Evolutionary conservation across 768 basidiomycete species (phyloP), one percentile per base, ranked within the genome.

Genomic region (Fibroporia radiculosa): DNA sequence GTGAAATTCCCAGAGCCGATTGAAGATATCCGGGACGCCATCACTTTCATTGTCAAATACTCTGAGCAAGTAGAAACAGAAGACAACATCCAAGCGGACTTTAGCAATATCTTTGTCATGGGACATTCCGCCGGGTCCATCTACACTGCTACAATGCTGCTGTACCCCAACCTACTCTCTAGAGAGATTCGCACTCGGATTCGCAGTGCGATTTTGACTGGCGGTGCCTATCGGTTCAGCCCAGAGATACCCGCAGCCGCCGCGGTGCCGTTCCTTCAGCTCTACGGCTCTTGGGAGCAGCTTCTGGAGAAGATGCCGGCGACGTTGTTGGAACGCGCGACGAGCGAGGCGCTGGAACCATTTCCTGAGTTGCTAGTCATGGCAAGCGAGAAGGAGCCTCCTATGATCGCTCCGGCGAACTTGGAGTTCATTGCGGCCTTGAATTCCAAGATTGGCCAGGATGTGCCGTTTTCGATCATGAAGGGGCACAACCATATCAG

Each of bases 401-500:
- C 64, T 3, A 70, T 61, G 63, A 48, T 82, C 23, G 46, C 60
- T 19, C 56, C 62, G 10, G 62, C 59, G 0, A 63, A 63, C 31
- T 55, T 61, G 0, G 53, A 63, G 11, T 76, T 81, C 55, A 56
- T 56, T 41, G 54, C 61, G 31, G 63, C 59, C 12, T 54, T 81
- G 28, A 58, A 61, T 42, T 65, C 61, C 31, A 66, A 60, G 39
- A 50, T 66, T 6, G 65, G 63, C 3, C 54, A 54, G 44, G 41
- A 55, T 19, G 58, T 70, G 10, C 55, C 53, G 49, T 63, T 62
- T 34, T 52, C 74, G 14, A 54, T 75, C 10, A 50, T 57, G 54
- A 55, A 56, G 47, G 74, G 74, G 0, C 82, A 85, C 49, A 84
- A 84, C 57, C 82, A 84, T 51, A 63, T 84, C 44, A 84, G 80